Evolutionary conservation across 192 early-diverging fungal species (phyloP).

Genomic region (Backusella mclennaniae): DNA sequence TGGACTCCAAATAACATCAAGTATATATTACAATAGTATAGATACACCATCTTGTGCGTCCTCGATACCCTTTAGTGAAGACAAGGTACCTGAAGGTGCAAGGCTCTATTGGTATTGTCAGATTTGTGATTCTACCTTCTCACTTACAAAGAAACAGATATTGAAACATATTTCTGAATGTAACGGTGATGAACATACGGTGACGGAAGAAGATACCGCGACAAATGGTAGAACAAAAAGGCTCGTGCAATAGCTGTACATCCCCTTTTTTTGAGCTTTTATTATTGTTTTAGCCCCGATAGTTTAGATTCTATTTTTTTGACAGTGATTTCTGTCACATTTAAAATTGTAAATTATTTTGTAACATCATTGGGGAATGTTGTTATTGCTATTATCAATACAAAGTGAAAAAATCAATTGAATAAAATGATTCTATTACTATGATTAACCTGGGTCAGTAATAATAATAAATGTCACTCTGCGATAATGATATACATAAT

Average conservation of each 20-base stretch:
- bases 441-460: neutral
- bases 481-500: neutral
- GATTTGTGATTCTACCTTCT: constrained; percentile 21
- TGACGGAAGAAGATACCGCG: neutral
- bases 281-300: neutral
- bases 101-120: constrained; percentile 30
- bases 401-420: neutral
- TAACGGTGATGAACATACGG: neutral
- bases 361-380: neutral
- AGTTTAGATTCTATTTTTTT: neutral
- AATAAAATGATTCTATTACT: neutral
- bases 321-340: neutral
- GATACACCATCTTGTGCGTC: constrained; percentile 24
- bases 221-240: neutral
- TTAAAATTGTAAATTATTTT: neutral
- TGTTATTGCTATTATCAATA: neutral
- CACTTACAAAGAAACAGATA: constrained; percentile 22
- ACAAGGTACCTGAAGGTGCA: neutral
- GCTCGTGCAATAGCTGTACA: neutral
- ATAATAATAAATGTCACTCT: neutral
- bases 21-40: constrained; percentile 25
- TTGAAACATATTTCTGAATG: constrained; percentile 23
- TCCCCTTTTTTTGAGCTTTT: neutral
- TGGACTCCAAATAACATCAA: constrained; percentile 29
- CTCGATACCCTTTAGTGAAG: constrained; percentile 11